A percentile compares a stretch with the other conserved stretches of the same genome.
Conservation (phyloP, 208 protist species). For the Trypanosoma cruzi region DNA sequence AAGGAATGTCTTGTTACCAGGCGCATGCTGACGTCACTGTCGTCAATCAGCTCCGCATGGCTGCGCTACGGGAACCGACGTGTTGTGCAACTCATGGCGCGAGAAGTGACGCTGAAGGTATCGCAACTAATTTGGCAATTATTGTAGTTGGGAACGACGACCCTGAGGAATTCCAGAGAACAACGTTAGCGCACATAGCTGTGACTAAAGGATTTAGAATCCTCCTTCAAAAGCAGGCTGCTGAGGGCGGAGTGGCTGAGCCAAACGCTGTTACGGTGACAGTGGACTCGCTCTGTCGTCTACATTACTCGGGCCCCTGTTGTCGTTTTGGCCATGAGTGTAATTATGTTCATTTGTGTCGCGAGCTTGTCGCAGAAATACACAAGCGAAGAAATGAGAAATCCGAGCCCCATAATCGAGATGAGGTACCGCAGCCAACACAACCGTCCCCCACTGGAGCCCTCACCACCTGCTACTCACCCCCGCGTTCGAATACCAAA, state of each 20-base stretch:
- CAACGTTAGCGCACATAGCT: constrained; percentile 32
- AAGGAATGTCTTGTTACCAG: constrained; percentile 77
- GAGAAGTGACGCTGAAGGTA: constrained; percentile 28
- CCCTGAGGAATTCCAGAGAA: not conserved
- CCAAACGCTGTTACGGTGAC: constrained; percentile 50
- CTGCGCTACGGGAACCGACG: constrained; percentile 66
- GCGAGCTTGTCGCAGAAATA: constrained; percentile 16
- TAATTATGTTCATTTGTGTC: constrained; percentile 86
- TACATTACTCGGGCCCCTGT: constrained; percentile 65
- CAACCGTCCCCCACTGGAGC: not conserved
- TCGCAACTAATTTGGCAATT: constrained; percentile 19
- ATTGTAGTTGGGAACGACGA: constrained; percentile 6
- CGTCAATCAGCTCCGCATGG: constrained; percentile 48
- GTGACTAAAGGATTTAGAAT: constrained; percentile 64
- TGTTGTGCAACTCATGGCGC: constrained; percentile 73
- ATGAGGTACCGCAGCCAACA: not conserved
- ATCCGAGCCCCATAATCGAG: not conserved
- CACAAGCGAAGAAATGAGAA: constrained; percentile 2
- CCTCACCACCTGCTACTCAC: not conserved
- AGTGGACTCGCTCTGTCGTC: constrained; percentile 62
- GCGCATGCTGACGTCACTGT: constrained; percentile 65
- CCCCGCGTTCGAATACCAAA: constrained; percentile 1
- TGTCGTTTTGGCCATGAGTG: constrained; percentile 84
- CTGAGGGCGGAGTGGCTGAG: not conserved
- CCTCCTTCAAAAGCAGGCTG: constrained; percentile 37